phyloP scores from a whole-genome alignment of 1,139 yeast genomes.

The Fermentozyma sake region DNA sequence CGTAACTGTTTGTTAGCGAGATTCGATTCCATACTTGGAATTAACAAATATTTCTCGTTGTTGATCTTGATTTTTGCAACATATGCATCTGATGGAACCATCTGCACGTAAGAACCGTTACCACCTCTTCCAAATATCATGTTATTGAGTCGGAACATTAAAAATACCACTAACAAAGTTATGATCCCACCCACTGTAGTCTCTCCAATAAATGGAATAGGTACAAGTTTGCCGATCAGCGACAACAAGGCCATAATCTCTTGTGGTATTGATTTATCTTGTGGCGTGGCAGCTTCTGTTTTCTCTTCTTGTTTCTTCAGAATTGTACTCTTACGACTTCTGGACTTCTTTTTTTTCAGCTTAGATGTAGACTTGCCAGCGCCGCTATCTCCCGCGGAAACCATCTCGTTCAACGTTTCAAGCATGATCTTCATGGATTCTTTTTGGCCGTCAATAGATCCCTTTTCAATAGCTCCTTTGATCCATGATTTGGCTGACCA shows the following conservation, averaged over 20 bases:
- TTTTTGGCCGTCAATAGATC: constrained; percentile 86
- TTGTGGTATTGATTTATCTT: constrained; percentile 9
- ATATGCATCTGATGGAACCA: constrained; percentile 5
- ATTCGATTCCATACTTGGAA: constrained; percentile 43
- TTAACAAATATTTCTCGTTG: constrained; percentile 39
- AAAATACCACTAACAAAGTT: constrained; percentile 12
- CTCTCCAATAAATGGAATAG: constrained; percentile 26
- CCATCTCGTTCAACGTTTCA: constrained; percentile 50
- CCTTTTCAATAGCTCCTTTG: constrained; percentile 87
- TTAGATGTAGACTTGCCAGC: constrained; percentile 8
- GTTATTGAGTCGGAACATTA: constrained; percentile 7
- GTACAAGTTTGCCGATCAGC: constrained; percentile 26
- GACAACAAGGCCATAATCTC: constrained; percentile 23
- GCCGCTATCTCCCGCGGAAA: constrained; percentile 17
- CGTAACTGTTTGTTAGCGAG: constrained; percentile 29
- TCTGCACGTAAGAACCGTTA: constrained; percentile 1
- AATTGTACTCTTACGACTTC: constrained; percentile 16
- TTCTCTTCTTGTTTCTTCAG: constrained; percentile 6
- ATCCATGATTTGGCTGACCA: constrained; percentile 97
- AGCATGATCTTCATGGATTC: constrained; percentile 58
- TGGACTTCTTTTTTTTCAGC: constrained; percentile 20
- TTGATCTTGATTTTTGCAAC: constrained; percentile 29
- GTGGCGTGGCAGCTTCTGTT: constrained; percentile 7
- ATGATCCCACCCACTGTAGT: constrained; percentile 23
- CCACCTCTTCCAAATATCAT: constrained; percentile 6